Conservation (phyloP, 1,139 yeast genomes). For the Magnusiomyces fungicola region DNA sequence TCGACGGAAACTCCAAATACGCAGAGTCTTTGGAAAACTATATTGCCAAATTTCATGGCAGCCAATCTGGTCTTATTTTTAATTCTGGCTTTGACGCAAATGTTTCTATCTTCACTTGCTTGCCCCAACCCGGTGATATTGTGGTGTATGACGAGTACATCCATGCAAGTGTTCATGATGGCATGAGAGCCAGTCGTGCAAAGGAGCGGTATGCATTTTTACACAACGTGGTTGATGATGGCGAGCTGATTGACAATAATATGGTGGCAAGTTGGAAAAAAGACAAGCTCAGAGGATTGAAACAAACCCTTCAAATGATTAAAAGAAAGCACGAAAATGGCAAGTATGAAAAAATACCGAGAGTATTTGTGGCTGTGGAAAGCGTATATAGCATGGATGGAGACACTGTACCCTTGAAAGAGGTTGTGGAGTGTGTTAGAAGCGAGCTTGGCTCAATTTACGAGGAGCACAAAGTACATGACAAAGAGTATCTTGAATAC, state of each 20-base stretch:
- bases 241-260: not conserved
- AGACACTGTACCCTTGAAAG: constrained; percentile 23
- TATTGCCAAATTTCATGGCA: constrained; percentile 21
- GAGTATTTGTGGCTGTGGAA: constrained; percentile 25
- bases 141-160: constrained; percentile 26
- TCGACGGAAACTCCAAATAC: constrained; percentile 24
- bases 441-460: constrained; percentile 13
- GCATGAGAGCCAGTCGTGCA: constrained; percentile 24
- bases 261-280: constrained; percentile 7
- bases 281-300: not conserved
- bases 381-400: constrained; percentile 30
- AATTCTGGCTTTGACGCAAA: constrained; percentile 29
- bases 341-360: constrained; percentile 5
- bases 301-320: not conserved
- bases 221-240: constrained; percentile 19
- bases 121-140: constrained; percentile 24
- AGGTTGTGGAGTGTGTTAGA: constrained; percentile 16
- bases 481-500: not conserved
- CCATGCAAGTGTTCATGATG: constrained; percentile 29
- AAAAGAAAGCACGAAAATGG: constrained; percentile 5
- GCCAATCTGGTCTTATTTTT: constrained; percentile 23
- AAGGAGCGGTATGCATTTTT: constrained; percentile 13
- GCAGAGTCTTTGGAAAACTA: constrained; percentile 20
- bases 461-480: too few species aligned
- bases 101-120: constrained; percentile 22